Evolutionary conservation across 1,284 basidiomycete genomes (phyloP).

Genomic region (Heterobasidion occidentale): DNA sequence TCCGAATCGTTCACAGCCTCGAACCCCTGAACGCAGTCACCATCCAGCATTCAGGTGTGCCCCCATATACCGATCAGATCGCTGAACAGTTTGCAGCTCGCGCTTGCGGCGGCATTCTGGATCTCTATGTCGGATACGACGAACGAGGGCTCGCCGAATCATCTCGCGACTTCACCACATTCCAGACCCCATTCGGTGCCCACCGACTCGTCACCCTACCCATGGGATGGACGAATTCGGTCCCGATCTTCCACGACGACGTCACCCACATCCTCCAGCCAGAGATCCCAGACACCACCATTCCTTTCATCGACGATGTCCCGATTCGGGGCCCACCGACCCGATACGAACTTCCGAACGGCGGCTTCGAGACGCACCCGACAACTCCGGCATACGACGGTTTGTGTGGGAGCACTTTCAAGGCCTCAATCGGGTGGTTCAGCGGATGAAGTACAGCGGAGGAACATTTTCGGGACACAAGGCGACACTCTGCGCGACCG

Average conservation of each 20-base stretch:
- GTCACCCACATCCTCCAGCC: slow-evolving; percentile 23
- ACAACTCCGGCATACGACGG: slow-evolving; percentile 22
- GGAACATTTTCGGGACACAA: slow-evolving; percentile 19
- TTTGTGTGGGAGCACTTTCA: slow-evolving; percentile 25
- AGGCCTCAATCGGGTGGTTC: slow-evolving; percentile 22
- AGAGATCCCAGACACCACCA: slow-evolving; percentile 25
- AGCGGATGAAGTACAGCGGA: slow-evolving; percentile 17
- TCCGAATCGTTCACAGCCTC: neutral
- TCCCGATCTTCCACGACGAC: slow-evolving; percentile 25
- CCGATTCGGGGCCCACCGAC: slow-evolving; percentile 14
- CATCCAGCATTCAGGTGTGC: neutral
- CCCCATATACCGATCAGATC: neutral
- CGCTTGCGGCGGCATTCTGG: neutral
- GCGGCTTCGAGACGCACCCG: slow-evolving; percentile 17
- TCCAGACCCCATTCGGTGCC: slow-evolving; percentile 7
- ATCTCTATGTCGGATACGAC: neutral
- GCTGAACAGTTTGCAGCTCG: neutral
- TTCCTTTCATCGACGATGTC: slow-evolving; percentile 23
- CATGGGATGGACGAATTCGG: slow-evolving; percentile 31
- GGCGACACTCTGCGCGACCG: slow-evolving; percentile 5
- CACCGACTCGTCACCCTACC: slow-evolving; percentile 18
- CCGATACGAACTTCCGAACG: slow-evolving; percentile 10
- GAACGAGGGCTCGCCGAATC: neutral
- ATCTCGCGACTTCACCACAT: neutral
- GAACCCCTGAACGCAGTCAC: neutral